Evolutionary conservation across 345 rosid species (phyloP).

Genomic region (Kandelia obovata): DNA sequence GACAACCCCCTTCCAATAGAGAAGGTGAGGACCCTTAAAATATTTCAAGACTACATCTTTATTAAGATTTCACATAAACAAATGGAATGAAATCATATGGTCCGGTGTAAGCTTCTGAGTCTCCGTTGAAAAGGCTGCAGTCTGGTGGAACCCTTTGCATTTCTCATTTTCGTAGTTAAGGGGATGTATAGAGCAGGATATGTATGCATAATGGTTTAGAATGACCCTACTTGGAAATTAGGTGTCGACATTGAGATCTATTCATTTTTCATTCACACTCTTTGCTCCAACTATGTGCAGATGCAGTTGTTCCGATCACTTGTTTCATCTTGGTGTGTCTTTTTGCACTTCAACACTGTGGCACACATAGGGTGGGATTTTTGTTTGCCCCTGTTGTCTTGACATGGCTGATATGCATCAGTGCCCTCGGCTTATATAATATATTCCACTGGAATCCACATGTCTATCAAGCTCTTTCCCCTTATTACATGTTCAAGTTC

Average conservation of each 20-base stretch:
- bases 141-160: neutral
- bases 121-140: neutral
- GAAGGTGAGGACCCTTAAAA: too few relatives aligned
- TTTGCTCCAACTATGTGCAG: slow-evolving; percentile 39
- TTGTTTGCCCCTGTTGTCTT: slow-evolving; percentile 87
- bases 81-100: too few relatives aligned
- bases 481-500: slow-evolving; percentile 95
- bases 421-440: slow-evolving; percentile 88
- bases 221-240: neutral
- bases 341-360: slow-evolving; percentile 96
- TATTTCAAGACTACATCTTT: too few relatives aligned
- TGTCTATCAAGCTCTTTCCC: slow-evolving; percentile 90
- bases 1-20: too few relatives aligned
- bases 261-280: neutral
- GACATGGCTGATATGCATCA: slow-evolving; percentile 82
- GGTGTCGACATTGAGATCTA: neutral
- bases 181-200: neutral
- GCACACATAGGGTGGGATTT: slow-evolving; percentile 90
- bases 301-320: slow-evolving; percentile 91
- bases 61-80: too few relatives aligned
- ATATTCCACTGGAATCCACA: slow-evolving; percentile 81
- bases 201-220: neutral
- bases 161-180: neutral
- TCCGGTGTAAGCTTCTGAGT: too few relatives aligned
- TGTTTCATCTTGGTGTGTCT: slow-evolving; percentile 95